Percentiles rank a stretch among this genome's conserved stretches.
These are phyloP conservation scores for Thraustotheca clavata DNA, from an alignment of 352 stramenopile species.

Conservation along the genomic window DNA sequence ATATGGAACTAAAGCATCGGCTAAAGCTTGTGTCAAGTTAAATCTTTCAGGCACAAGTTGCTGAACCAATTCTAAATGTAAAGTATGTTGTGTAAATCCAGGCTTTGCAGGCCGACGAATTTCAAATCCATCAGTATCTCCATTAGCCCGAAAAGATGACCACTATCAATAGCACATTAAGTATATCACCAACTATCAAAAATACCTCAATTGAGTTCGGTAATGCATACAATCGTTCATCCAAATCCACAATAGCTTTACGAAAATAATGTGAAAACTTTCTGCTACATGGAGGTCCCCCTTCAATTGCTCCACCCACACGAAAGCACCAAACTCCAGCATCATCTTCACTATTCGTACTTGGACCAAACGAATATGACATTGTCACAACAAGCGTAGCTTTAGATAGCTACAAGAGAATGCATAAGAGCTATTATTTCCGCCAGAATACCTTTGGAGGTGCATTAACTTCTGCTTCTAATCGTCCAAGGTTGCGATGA, in stretches of 20 bases:
- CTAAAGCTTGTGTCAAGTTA: neutral
- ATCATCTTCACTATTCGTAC: neutral
- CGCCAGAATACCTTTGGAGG: conserved; percentile 2
- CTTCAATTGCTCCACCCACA: conserved; percentile 9
- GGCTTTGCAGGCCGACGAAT: conserved; percentile 3
- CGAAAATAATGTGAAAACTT: conserved; percentile 15
- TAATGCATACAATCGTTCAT: conserved; percentile 4
- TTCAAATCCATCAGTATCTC: conserved; percentile 14
- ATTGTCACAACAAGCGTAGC: conserved; percentile 9
- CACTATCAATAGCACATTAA: neutral
- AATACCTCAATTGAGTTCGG: conserved; percentile 11
- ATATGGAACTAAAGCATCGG: neutral
- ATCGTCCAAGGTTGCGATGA: conserved; percentile 12
- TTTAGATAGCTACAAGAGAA: conserved; percentile 3
- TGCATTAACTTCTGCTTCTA: neutral
- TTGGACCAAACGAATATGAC: conserved; percentile 5
- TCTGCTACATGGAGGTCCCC: neutral
- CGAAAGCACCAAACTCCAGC: conserved; percentile 16
- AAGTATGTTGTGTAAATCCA: neutral
- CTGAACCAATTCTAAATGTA: conserved; percentile 8
- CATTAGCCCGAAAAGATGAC: conserved; percentile 4
- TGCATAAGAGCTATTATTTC: neutral
- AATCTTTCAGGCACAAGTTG: conserved; percentile 11
- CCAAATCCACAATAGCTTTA: conserved; percentile 15
- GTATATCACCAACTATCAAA: neutral